Evolutionary conservation across 768 basidiomycete species (phyloP).

Genomic region (Megacollybia marginata): DNA sequence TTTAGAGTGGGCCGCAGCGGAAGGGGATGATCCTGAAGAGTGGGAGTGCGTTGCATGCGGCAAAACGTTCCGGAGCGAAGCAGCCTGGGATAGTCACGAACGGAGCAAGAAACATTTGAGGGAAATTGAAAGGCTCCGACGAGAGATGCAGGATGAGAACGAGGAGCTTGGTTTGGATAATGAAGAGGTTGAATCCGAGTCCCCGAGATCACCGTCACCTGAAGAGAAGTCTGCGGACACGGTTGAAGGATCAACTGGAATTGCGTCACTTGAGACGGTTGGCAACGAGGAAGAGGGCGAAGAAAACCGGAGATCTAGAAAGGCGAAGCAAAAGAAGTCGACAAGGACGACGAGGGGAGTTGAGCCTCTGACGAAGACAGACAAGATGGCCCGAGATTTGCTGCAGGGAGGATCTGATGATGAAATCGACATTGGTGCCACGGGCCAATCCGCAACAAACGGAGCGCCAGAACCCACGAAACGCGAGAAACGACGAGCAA

Average conservation of each 20-base stretch:
- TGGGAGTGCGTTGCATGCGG: slow-evolving; percentile 96
- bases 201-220: slow-evolving; percentile 1
- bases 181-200: slow-evolving; percentile 20
- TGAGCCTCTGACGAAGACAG: slow-evolving; percentile 12
- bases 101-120: slow-evolving; percentile 90
- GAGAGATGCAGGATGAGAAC: slow-evolving; percentile 73
- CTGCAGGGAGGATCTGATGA: neutral
- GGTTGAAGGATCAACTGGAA: neutral
- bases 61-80: slow-evolving; percentile 85
- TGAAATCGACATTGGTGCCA: slow-evolving; percentile 4
- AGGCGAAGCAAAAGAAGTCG: slow-evolving; percentile 8
- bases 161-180: slow-evolving; percentile 51
- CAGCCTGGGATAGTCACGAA: slow-evolving; percentile 95
- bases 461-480: slow-evolving; percentile 43
- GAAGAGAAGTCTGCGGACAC: neutral
- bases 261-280: neutral
- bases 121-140: slow-evolving; percentile 72
- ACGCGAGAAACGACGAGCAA: slow-evolving; percentile 71
- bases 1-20: slow-evolving; percentile 68
- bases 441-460: slow-evolving; percentile 4
- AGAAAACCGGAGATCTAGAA: neutral
- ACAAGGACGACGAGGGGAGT: neutral
- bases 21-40: slow-evolving; percentile 66
- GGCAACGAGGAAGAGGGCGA: slow-evolving; percentile 2
- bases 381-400: slow-evolving; percentile 10